Conservation (phyloP, 148 eudicot species). For the Persicaria maculosa region DNA sequence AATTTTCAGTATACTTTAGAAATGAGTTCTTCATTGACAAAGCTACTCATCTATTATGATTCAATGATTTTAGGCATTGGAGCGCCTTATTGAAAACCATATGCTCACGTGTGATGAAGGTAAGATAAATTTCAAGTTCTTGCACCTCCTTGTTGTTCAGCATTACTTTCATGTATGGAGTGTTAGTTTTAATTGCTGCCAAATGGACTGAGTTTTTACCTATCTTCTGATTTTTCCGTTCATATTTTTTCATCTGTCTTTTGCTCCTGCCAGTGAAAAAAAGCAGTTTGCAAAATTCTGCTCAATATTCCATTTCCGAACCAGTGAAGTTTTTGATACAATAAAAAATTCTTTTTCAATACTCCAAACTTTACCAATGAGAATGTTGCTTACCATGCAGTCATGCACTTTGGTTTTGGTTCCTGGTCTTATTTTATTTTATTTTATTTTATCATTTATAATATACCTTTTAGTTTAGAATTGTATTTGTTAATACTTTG, state of each 20-base stretch:
- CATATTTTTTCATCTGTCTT: background rate
- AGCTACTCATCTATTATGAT: background rate
- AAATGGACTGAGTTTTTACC: background rate
- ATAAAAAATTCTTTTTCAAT: background rate
- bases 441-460: background rate
- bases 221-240: background rate
- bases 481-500: conserved; percentile 18
- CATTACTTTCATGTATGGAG: background rate
- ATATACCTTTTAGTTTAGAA: background rate
- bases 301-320: background rate
- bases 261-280: no score
- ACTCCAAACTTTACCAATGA: background rate
- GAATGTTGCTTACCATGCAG: background rate
- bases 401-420: background rate
- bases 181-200: background rate
- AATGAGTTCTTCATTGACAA: background rate
- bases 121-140: conserved; percentile 12
- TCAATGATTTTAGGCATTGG: conserved; percentile 62
- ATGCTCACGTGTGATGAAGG: conserved; percentile 99
- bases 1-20: background rate
- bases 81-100: conserved; percentile 88
- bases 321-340: background rate
- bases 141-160: background rate
- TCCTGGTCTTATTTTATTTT: background rate
- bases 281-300: no score